phyloP scores from a whole-genome alignment of 2,329 filamentous ascomycete species.

The Bipolaris gigantea region DNA sequence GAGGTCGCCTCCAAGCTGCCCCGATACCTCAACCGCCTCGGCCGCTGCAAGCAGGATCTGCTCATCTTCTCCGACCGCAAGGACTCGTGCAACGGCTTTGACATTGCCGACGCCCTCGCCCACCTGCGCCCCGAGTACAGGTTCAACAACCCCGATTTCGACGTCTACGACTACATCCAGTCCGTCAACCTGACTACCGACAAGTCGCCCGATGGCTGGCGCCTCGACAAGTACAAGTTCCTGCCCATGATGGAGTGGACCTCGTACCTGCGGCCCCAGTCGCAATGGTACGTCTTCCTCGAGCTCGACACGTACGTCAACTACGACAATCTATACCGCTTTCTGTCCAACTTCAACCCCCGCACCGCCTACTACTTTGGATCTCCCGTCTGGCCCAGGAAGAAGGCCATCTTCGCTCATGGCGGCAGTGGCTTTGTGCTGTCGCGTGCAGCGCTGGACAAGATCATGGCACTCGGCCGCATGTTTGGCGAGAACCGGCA shows the following conservation, averaged over 20 bases:
- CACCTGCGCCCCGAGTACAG: slow-evolving; percentile 47
- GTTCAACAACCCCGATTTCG: slow-evolving; percentile 53
- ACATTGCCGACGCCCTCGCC: slow-evolving; percentile 53
- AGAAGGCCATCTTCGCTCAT: slow-evolving; percentile 46
- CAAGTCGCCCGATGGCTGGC: slow-evolving; percentile 57
- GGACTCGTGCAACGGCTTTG: slow-evolving; percentile 54
- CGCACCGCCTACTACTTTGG: slow-evolving; percentile 46
- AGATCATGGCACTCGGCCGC: slow-evolving; percentile 42
- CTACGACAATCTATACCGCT: slow-evolving; percentile 47
- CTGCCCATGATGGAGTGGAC: slow-evolving; percentile 59
- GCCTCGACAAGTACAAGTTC: slow-evolving; percentile 62
- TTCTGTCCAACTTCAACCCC: slow-evolving; percentile 44
- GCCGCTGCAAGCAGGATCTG: slow-evolving; percentile 58
- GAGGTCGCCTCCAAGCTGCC: slow-evolving; percentile 61
- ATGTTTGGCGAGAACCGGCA: slow-evolving; percentile 42
- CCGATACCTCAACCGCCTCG: slow-evolving; percentile 57
- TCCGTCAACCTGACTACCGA: slow-evolving; percentile 38
- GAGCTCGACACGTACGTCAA: slow-evolving; percentile 46
- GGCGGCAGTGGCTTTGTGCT: slow-evolving; percentile 50
- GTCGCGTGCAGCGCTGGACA: slow-evolving; percentile 54
- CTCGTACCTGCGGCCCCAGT: slow-evolving; percentile 38
- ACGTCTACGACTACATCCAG: slow-evolving; percentile 54
- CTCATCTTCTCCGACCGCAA: slow-evolving; percentile 63
- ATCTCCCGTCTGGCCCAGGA: slow-evolving; percentile 41
- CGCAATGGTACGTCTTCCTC: slow-evolving; percentile 43